Conservation (phyloP, 345 rosid genomes). For the Microcos paniculata region DNA sequence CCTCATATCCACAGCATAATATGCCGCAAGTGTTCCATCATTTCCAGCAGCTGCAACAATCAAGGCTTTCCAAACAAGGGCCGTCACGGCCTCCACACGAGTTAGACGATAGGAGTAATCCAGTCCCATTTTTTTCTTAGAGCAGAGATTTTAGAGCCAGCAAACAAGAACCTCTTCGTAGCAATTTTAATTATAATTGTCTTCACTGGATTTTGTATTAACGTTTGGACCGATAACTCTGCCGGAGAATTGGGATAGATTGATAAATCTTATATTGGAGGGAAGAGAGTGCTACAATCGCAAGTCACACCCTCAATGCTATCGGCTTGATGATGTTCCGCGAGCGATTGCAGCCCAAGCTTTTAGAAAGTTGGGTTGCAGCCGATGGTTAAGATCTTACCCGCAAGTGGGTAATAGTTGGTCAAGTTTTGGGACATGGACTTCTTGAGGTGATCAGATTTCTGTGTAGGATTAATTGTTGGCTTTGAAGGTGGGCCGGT, state of each 20-base stretch:
- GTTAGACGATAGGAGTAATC: conserved; percentile 1
- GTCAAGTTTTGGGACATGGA: conserved; percentile 22
- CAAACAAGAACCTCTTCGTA: conserved; percentile 23
- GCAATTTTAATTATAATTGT: neutral
- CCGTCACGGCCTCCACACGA: neutral
- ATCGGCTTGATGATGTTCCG: neutral
- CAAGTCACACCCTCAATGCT: neutral
- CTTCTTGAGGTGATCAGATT: conserved; percentile 10
- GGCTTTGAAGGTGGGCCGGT: too few species aligned
- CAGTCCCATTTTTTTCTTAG: conserved; percentile 10
- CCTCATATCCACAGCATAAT: conserved; percentile 9
- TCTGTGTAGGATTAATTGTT: neutral
- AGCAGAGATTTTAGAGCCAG: conserved; percentile 9
- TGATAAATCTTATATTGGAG: conserved; percentile 13
- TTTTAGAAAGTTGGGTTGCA: conserved; percentile 25
- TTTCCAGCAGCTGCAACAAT: neutral
- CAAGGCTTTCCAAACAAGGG: neutral
- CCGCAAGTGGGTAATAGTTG: conserved; percentile 24
- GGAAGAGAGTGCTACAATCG: conserved; percentile 18
- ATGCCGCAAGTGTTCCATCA: neutral
- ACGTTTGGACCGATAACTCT: neutral
- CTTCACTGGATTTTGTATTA: neutral
- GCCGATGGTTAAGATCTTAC: conserved; percentile 19
- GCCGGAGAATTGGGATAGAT: neutral
- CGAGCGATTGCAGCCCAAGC: conserved; percentile 26